A percentile compares a stretch with the other conserved stretches of the same genome.
phyloP scores from a whole-genome alignment of 495 filamentous ascomycete genomes.

The Aspergillus funiculosus region DNA sequence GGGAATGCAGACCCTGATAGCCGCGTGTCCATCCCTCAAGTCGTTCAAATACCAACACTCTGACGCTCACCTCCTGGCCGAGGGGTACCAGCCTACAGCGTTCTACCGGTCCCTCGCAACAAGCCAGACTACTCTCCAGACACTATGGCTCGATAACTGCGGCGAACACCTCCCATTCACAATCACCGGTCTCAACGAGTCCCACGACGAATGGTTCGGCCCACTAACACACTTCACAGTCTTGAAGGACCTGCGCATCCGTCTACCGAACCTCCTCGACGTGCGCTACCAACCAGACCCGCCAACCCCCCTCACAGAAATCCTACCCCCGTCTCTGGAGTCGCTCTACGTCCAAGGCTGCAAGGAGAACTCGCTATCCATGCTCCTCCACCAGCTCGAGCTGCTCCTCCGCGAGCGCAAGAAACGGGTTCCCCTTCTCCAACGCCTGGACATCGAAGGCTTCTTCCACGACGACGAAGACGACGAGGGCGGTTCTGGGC shows the following conservation, averaged over 20 bases:
- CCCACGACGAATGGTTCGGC: conserved; percentile 34
- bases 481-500: conserved; percentile 15
- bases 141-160: conserved; percentile 31
- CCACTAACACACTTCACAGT: conserved; percentile 27
- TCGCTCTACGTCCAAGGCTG: conserved; percentile 31
- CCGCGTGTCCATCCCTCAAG: conserved; percentile 23
- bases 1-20: conserved; percentile 25
- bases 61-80: conserved; percentile 23
- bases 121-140: conserved; percentile 28
- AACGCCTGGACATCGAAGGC: conserved; percentile 28
- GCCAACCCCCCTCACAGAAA: conserved; percentile 18
- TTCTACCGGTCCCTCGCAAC: conserved; percentile 25
- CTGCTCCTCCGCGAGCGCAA: conserved; percentile 22
- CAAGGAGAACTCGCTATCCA: conserved; percentile 25
- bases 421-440: conserved; percentile 16
- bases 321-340: conserved; percentile 29
- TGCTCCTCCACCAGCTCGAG: conserved; percentile 27
- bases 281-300: conserved; percentile 26
- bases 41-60: conserved; percentile 38
- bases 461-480: conserved; percentile 28
- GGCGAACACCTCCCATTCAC: conserved; percentile 33
- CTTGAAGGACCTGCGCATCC: conserved; percentile 32
- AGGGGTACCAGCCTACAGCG: conserved; percentile 27
- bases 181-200: conserved; percentile 27
- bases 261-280: conserved; percentile 33